These are phyloP conservation scores for Circinella umbellata DNA, from an alignment of 371 early-diverging fungal species.

Conservation along the genomic window DNA sequence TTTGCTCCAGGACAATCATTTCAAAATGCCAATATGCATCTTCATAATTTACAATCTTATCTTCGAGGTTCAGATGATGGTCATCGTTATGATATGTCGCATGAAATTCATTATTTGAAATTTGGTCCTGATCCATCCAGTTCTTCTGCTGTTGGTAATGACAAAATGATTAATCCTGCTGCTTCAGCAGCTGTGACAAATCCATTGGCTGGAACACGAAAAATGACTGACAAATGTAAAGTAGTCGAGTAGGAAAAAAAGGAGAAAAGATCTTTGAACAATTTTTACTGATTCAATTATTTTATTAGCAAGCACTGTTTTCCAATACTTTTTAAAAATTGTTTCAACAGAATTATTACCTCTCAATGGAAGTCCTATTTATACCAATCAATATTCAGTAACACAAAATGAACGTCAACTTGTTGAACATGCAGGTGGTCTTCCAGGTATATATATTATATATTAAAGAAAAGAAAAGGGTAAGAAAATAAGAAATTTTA, in stretches of 20 bases:
- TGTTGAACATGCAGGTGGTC: slow-evolving; percentile 33
- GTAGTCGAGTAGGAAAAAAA: too few relatives aligned
- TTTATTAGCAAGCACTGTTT: slow-evolving; percentile 28
- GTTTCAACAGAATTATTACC: slow-evolving; percentile 86
- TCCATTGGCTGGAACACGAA: slow-evolving; percentile 76
- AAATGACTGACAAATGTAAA: slow-evolving; percentile 51
- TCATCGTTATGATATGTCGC: slow-evolving; percentile 66
- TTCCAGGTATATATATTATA: slow-evolving; percentile 52
- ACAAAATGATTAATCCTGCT: slow-evolving; percentile 23
- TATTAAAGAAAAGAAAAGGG: slow-evolving; percentile 1
- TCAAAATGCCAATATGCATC: slow-evolving; percentile 77
- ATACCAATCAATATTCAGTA: slow-evolving; percentile 94
- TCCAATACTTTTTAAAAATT: slow-evolving; percentile 66
- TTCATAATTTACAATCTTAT: slow-evolving; percentile 80
- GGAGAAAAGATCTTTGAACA: too few relatives aligned
- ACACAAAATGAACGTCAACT: slow-evolving; percentile 78
- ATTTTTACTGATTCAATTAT: neutral
- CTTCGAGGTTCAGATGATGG: slow-evolving; percentile 44
- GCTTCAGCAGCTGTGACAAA: slow-evolving; percentile 66
- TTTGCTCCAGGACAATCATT: slow-evolving; percentile 93
- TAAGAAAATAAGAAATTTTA: neutral
- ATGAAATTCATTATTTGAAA: slow-evolving; percentile 80
- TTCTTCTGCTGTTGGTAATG: neutral
- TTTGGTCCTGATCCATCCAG: slow-evolving; percentile 67
- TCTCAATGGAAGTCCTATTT: slow-evolving; percentile 62